A percentile compares a stretch with the other conserved stretches of the same genome.
Conservation (phyloP, 2,329 filamentous ascomycete genomes). For the Coleophoma eucalyptorum region DNA sequence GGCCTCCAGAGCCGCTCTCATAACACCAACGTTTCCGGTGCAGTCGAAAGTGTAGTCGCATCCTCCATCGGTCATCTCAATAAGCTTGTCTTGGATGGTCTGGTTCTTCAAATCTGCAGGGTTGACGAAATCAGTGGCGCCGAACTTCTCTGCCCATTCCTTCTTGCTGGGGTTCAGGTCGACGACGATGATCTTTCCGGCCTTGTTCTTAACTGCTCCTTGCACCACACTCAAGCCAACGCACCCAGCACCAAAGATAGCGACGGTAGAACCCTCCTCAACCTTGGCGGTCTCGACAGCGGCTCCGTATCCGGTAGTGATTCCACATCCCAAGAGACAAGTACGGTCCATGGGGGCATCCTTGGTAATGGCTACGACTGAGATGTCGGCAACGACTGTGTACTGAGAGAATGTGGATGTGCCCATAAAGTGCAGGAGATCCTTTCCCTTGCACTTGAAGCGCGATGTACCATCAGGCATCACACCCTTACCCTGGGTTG, state of each 20-base stretch:
- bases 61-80: conserved; percentile 97
- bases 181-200: conserved; percentile 54
- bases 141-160: conserved; percentile 90
- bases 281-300: conserved; percentile 90
- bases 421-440: conserved; percentile 98
- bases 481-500: conserved; percentile 90
- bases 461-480: conserved; percentile 97
- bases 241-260: conserved; percentile 92
- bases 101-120: conserved; percentile 74
- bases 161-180: conserved; percentile 89
- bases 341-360: conserved; percentile 94
- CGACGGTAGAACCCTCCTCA: conserved; percentile 84
- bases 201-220: conserved; percentile 65
- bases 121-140: conserved; percentile 96
- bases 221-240: conserved; percentile 95
- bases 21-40: conserved; percentile 94
- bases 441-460: conserved; percentile 92
- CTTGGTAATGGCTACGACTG: conserved; percentile 86
- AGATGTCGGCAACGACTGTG: conserved; percentile 98
- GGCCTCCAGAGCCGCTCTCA: conserved; percentile 92
- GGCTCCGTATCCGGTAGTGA: conserved; percentile 97
- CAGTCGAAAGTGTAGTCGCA: conserved; percentile 99
- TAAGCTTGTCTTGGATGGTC: conserved; percentile 85
- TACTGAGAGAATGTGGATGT: conserved; percentile 99
- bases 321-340: conserved; percentile 94